Base-by-base conservation (phyloP, 169 alveolate genomes). In the Plasmodium cynomolgi region DNA sequence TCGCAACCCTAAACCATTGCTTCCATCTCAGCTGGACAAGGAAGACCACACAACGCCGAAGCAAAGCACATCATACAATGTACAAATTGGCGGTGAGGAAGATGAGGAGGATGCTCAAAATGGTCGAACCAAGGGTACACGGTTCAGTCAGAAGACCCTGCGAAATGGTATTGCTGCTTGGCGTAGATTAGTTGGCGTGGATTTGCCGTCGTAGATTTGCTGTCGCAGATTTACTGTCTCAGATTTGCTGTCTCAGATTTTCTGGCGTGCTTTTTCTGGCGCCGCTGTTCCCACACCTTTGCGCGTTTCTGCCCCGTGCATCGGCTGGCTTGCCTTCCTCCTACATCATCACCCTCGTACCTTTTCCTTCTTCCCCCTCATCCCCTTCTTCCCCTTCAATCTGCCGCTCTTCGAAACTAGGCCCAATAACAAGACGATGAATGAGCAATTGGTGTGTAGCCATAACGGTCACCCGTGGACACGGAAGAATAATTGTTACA, bases 91-190 rank as follows among this genome's bases (percentile, higher is more conserved):
- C 41, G 54, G 62, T 15, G 74, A 81, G 20, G 26, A 81, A 33
- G 34, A 79, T 71, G 29, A n/a, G 2, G 58, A 81, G 33, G 17
- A 80, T 62, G 39, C 33, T 7, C 39, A 37, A 23, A 73, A 71
- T 23, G 83, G 6, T 6, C 3, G 13, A 31, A 58, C 2, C 41
- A 81, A 79, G 44, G 72, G 39, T 29, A 31, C 54, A 23, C 72
- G 83, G n/a, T 80, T 90, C 82, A 90, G 50, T 39, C 94, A 90
- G 83, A 62, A 47, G 50, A 2, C 82, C 33, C 73, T 90, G 29
- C 82, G 94, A 47, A 90, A 90, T 72, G 94, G 94, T 90, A 90
- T 41, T 23, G 29, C 15, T 11, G 23, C 3, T 50, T 50, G 13
- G 23, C 62, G 62, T 50, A 50, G 62, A 50, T 50, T n/a, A n/a